Base-by-base conservation (phyloP, 2,329 filamentous ascomycete genomes). In the Trichoderma endophyticum region DNA sequence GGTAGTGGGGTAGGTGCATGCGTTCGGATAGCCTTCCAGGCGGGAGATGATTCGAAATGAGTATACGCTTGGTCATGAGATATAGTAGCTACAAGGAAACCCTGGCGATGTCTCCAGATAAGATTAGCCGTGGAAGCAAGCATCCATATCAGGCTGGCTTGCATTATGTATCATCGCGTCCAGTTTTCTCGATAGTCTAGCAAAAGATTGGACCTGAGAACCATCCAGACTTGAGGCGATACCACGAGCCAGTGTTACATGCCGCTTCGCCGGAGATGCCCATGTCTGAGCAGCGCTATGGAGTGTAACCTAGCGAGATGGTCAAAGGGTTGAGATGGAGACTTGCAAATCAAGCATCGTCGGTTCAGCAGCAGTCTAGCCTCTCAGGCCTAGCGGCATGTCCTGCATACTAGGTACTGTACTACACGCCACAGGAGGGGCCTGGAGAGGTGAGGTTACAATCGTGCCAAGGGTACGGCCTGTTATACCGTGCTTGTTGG, bases 231-330 rank as follows among this genome's bases (percentile, higher is more conserved):
- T 32, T 15, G 11, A 36, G 36, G 34, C 51, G 36, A 36, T 36
- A 54, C 39, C 67, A 70, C 67, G 67, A 70, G 67, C 67, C 57
- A 70, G 56, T 62, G 67, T 70, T 70, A 70, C 67, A 70, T 70
- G 67, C 67, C 67, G 67, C 57, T 26, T 62, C 67, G 57, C 67
- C 67, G 67, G 30, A 54, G 57, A 60, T 36, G 30, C 39, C 67
- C 67, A 70, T 70, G 39, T 36, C 36, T 36, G 39, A 28, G 26
- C 57, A 36, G 57, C 56, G 67, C 57, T 61, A 70, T 48, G 24
- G 39, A 70, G 67, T 70, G 67, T 70, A 70, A 70, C 67, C 67
- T 70, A 36, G 48, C 57, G 30, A 62, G 36, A 57, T 69, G 56
- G 57, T 26, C 26, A 36, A 61, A 34, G 34, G 15, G 34, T 63